phyloP scores from a whole-genome alignment of 768 basidiomycete genomes.

The Panaeolus papilionaceus region DNA sequence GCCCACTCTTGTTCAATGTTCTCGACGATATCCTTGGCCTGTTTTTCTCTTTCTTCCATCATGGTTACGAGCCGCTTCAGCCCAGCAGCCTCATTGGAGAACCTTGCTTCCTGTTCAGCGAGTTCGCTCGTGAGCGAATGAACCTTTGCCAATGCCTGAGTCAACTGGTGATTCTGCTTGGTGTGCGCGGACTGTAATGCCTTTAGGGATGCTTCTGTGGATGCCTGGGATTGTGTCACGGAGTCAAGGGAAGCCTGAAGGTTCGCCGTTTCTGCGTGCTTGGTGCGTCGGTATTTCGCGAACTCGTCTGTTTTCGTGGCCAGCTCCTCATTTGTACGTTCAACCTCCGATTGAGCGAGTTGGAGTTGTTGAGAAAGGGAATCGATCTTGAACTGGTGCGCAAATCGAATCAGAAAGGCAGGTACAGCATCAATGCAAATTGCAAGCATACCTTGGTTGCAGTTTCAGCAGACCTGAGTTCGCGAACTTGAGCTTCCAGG shows the following conservation, averaged over 20 bases:
- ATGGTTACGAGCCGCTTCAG: constrained; percentile 78
- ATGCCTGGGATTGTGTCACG: constrained; percentile 67
- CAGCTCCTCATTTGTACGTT: constrained; percentile 74
- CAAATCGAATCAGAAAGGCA: neutral
- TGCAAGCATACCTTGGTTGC: constrained; percentile 65
- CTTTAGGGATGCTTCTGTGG: constrained; percentile 72
- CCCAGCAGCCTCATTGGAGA: constrained; percentile 76
- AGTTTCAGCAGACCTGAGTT: constrained; percentile 76
- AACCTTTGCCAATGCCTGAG: constrained; percentile 75
- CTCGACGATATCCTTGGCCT: constrained; percentile 83
- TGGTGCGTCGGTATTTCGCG: constrained; percentile 79
- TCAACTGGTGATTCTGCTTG: constrained; percentile 75
- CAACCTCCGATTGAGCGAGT: constrained; percentile 76
- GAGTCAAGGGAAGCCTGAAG: constrained; percentile 83
- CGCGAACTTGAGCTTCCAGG: constrained; percentile 71
- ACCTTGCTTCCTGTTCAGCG: constrained; percentile 86
- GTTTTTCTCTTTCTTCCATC: constrained; percentile 89
- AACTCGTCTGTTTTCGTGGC: constrained; percentile 80
- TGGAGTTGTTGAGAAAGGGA: constrained; percentile 83
- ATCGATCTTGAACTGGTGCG: constrained; percentile 80
- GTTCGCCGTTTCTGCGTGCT: constrained; percentile 77
- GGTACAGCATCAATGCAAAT: neutral
- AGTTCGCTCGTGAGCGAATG: constrained; percentile 79
- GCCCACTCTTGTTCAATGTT: constrained; percentile 86
- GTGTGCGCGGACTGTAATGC: constrained; percentile 76